These are phyloP conservation scores for Phycomyces nitens DNA, from an alignment of 192 early-diverging fungal species.

Conservation along the genomic window DNA sequence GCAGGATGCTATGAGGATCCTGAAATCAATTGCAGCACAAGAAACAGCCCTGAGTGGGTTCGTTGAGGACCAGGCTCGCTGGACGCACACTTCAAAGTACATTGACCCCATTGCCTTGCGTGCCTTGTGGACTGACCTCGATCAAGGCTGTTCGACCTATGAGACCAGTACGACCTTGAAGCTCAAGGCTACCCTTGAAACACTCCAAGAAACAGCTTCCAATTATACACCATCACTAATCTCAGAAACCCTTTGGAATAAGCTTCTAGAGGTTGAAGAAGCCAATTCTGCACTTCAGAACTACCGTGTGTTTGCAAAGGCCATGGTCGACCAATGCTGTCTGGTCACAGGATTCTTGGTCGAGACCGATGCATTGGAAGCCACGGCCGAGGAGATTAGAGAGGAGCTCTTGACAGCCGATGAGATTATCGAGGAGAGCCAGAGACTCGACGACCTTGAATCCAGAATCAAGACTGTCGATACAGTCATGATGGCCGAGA, in stretches of 20 bases:
- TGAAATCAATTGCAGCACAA: slow-evolving; percentile 1
- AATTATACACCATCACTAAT: not conserved
- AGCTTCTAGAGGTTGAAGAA: not conserved
- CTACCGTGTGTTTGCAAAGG: not conserved
- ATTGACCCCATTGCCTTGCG: not conserved
- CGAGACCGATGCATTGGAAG: not conserved
- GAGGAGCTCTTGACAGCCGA: slow-evolving; percentile 10
- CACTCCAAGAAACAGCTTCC: not conserved
- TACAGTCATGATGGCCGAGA: not conserved
- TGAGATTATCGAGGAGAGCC: not conserved
- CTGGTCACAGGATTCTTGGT: slow-evolving; percentile 8
- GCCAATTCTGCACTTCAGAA: slow-evolving; percentile 1
- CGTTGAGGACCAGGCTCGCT: slow-evolving; percentile 5
- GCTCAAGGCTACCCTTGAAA: slow-evolving; percentile 1
- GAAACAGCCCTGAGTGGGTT: not conserved
- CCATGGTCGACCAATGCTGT: slow-evolving; percentile 12
- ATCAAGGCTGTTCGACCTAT: slow-evolving; percentile 2
- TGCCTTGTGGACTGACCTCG: not conserved
- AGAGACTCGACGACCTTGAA: slow-evolving; percentile 2
- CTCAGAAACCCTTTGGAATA: slow-evolving; percentile 14
- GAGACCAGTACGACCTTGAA: not conserved
- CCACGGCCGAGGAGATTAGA: slow-evolving; percentile 6
- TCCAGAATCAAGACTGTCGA: not conserved
- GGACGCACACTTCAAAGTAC: not conserved
- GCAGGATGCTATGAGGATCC: not conserved